Conservation (phyloP, 2,329 filamentous ascomycete species). For the Ceratocystis diversiconidia region DNA sequence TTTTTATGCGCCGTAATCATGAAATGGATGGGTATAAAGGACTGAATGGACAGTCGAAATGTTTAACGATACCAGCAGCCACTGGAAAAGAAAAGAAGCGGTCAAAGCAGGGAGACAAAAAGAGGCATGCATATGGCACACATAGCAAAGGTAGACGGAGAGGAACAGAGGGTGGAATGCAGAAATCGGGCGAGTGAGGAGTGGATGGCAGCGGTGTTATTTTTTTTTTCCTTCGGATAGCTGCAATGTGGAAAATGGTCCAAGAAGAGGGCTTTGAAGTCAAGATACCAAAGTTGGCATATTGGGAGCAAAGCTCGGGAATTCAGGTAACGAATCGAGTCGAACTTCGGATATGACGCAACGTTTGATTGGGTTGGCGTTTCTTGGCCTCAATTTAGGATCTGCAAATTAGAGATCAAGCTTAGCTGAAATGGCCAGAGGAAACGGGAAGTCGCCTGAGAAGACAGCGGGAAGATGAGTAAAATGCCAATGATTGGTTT, state of each 20-base stretch:
- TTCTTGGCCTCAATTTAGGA: neutral
- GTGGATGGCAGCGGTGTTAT: neutral
- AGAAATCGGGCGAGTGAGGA: neutral
- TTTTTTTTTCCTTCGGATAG: neutral
- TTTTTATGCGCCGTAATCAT: conserved; percentile 5
- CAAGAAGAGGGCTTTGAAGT: neutral
- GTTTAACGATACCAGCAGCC: neutral
- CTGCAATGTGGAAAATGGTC: neutral
- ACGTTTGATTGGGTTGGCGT: neutral
- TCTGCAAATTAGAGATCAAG: neutral
- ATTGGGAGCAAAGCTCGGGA: neutral
- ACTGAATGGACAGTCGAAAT: conserved; percentile 2
- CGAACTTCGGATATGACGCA: neutral
- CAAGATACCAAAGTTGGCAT: neutral
- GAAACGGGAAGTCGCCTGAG: neutral
- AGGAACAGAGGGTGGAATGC: neutral
- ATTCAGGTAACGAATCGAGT: neutral
- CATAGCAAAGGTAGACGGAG: neutral
- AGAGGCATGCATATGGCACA: neutral
- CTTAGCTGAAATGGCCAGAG: neutral
- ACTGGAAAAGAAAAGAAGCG: conserved; percentile 10
- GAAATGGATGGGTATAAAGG: conserved; percentile 7
- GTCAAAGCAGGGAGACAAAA: neutral
- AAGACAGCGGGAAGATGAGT: neutral
- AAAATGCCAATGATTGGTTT: neutral